These are phyloP conservation scores for Marasmius fiardii DNA, from an alignment of 1,284 basidiomycete species.

Conservation along the genomic window DNA sequence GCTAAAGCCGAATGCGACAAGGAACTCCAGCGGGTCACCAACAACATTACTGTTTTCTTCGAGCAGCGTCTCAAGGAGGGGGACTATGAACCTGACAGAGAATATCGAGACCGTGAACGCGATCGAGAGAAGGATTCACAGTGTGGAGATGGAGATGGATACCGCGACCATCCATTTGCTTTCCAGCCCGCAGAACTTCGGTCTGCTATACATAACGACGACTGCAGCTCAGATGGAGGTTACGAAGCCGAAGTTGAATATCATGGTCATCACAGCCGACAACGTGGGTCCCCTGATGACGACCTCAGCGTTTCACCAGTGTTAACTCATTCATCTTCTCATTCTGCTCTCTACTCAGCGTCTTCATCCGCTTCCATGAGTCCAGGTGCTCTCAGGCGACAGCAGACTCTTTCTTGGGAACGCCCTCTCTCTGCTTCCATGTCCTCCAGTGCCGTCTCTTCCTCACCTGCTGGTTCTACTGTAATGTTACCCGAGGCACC, in stretches of 20 bases:
- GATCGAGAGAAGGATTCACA: conserved; percentile 25
- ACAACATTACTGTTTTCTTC: conserved; percentile 91
- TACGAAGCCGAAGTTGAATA: conserved; percentile 74
- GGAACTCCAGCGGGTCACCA: conserved; percentile 88
- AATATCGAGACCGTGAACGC: conserved; percentile 53
- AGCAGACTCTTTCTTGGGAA: conserved; percentile 65
- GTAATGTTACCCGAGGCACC: conserved; percentile 57
- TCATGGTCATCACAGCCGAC: conserved; percentile 58
- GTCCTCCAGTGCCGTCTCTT: conserved; percentile 47
- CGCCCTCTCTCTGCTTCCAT: conserved; percentile 47
- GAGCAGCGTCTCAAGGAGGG: conserved; percentile 82
- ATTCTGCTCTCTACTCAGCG: conserved; percentile 35
- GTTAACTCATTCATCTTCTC: conserved; percentile 53
- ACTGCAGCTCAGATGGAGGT: conserved; percentile 73
- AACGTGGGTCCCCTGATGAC: conserved; percentile 64
- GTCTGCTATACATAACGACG: conserved; percentile 57
- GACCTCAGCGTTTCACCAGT: conserved; percentile 32
- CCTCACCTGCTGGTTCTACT: conserved; percentile 55
- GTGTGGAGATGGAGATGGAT: conserved; percentile 39
- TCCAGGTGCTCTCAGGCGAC: conserved; percentile 64
- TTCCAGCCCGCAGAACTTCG: conserved; percentile 54
- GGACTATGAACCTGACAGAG: conserved; percentile 68
- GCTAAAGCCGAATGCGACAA: conserved; percentile 97
- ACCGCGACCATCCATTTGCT: conserved; percentile 55
- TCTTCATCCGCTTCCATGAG: conserved; percentile 50